Evolutionary conservation across 1,139 yeast genomes (phyloP).

Genomic region (Suhomyces terraborum): DNA sequence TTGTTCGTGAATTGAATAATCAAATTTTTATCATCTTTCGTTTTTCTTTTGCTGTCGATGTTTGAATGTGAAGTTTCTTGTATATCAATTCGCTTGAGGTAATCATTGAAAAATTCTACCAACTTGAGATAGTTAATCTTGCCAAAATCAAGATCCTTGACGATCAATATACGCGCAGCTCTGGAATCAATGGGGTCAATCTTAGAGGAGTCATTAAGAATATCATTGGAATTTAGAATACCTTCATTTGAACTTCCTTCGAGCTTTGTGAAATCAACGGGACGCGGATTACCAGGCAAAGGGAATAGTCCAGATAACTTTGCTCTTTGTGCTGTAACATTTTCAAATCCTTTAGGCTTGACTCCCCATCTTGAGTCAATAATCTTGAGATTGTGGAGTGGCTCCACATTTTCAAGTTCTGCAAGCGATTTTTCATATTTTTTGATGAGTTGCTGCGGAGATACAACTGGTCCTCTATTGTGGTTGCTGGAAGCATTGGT

Average conservation of each 20-base stretch:
- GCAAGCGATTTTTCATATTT: slow-evolving; percentile 26
- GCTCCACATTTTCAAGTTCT: slow-evolving; percentile 23
- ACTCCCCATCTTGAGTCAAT: slow-evolving; percentile 71
- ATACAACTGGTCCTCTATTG: slow-evolving; percentile 12
- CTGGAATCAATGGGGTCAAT: slow-evolving; percentile 57
- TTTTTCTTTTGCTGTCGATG: slow-evolving; percentile 35
- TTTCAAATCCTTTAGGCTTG: slow-evolving; percentile 73
- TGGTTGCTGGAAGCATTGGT: background rate
- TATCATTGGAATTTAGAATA: slow-evolving; percentile 43
- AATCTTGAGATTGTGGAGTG: slow-evolving; percentile 38
- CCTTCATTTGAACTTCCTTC: slow-evolving; percentile 49
- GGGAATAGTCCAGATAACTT: slow-evolving; percentile 82
- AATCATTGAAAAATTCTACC: slow-evolving; percentile 45
- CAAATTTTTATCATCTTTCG: slow-evolving; percentile 40
- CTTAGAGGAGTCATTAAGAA: slow-evolving; percentile 41
- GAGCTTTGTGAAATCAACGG: slow-evolving; percentile 55
- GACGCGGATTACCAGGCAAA: slow-evolving; percentile 67
- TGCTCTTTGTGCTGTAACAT: slow-evolving; percentile 75
- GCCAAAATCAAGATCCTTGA: slow-evolving; percentile 48
- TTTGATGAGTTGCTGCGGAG: slow-evolving; percentile 25
- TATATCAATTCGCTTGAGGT: slow-evolving; percentile 39
- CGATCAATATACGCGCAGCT: slow-evolving; percentile 49
- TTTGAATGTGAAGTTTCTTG: slow-evolving; percentile 33
- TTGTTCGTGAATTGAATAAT: slow-evolving; percentile 56
- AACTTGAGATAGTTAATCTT: slow-evolving; percentile 43